Percentiles rank a stretch among this genome's conserved stretches.
Conservation (phyloP, 345 rosid species). For the Gossypium herbaceum region DNA sequence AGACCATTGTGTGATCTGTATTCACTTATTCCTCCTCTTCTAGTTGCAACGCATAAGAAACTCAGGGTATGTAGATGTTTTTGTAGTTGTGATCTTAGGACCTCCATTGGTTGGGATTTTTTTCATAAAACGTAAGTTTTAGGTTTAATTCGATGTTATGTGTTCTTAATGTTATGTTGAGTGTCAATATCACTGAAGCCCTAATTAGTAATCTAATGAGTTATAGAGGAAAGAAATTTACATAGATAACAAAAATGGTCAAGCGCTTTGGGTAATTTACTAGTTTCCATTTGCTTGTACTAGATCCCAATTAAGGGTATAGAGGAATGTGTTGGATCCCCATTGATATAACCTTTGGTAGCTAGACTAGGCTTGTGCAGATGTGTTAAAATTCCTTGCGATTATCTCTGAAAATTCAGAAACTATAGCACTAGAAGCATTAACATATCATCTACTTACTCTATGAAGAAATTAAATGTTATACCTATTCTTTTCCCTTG, state of each 20-base stretch:
- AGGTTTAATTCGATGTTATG: not conserved
- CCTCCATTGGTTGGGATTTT: not conserved
- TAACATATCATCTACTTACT: not conserved
- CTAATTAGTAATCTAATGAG: not conserved
- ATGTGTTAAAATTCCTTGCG: not conserved
- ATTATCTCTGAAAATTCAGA: not conserved
- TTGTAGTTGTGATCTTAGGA: not conserved
- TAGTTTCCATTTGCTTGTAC: not conserved
- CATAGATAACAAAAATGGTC: not conserved
- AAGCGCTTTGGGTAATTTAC: not conserved
- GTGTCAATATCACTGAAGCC: not conserved
- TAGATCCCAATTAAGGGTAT: not conserved
- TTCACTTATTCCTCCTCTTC: slow-evolving; percentile 85
- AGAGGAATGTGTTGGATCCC: not conserved
- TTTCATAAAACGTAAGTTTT: not conserved
- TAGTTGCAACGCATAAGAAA: slow-evolving; percentile 79
- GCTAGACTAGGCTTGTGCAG: not conserved
- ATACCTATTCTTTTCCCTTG: not conserved
- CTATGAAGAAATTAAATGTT: not conserved
- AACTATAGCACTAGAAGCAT: not conserved
- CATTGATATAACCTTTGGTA: not conserved
- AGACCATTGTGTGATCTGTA: slow-evolving; percentile 98
- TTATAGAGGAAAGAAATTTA: not conserved
- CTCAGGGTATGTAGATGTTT: slow-evolving; percentile 61
- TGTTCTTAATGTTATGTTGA: not conserved